Evolutionary conservation across 495 filamentous ascomycete genomes (phyloP).

Genomic region (Emericellopsis terricola): DNA sequence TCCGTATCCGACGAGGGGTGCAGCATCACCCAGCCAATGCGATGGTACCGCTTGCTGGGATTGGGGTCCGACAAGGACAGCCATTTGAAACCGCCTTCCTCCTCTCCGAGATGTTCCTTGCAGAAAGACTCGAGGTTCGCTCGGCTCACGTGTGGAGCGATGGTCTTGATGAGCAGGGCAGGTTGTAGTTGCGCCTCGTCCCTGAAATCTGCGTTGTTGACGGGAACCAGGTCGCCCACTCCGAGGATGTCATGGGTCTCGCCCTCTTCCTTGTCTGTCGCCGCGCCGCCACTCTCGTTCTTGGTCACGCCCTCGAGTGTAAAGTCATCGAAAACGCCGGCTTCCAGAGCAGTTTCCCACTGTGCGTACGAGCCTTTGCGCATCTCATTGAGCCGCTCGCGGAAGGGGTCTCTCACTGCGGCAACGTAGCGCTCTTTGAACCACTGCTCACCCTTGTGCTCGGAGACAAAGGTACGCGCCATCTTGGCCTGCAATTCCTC

Average conservation of each 20-base stretch:
- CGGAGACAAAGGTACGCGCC: conserved; percentile 70
- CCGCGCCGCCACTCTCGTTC: conserved; percentile 67
- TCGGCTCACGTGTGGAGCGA: conserved; percentile 91
- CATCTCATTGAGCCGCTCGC: conserved; percentile 51
- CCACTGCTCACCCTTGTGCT: conserved; percentile 91
- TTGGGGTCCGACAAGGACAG: conserved; percentile 91
- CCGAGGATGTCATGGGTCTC: conserved; percentile 87
- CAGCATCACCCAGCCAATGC: conserved; percentile 97
- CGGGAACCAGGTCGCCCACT: conserved; percentile 73
- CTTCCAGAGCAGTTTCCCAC: conserved; percentile 71
- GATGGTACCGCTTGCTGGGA: conserved; percentile 87
- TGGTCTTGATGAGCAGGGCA: conserved; percentile 90
- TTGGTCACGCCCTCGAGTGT: conserved; percentile 92
- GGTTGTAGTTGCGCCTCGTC: conserved; percentile 74
- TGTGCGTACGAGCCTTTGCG: conserved; percentile 55
- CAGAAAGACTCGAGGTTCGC: conserved; percentile 82
- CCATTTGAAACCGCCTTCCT: conserved; percentile 77
- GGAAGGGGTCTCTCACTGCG: conserved; percentile 53
- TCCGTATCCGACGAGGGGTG: conserved; percentile 52
- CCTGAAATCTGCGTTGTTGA: conserved; percentile 58
- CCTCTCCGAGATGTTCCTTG: conserved; percentile 76
- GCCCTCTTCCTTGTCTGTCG: conserved; percentile 88
- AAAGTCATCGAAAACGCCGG: conserved; percentile 80
- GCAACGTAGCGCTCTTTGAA: conserved; percentile 90
- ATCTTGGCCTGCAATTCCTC: conserved; percentile 85